Base-by-base conservation (phyloP, 495 filamentous ascomycete genomes). In the Neurospora sp. region DNA sequence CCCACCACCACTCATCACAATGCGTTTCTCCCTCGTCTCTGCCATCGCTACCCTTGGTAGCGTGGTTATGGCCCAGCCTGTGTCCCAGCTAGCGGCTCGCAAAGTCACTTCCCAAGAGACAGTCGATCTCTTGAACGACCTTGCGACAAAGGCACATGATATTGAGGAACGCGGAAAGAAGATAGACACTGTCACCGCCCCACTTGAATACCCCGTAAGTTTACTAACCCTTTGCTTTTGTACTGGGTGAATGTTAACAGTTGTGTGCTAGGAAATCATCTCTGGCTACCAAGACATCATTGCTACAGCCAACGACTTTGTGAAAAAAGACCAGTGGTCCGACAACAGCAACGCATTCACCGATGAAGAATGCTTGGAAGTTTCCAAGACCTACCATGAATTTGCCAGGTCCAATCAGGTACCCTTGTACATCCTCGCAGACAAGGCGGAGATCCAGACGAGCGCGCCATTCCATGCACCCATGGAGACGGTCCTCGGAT, bases 371-470 rank as follows among this genome's bases (percentile, higher is more conserved):
- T 72, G 73, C n/a, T 42, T 41, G 9, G 23, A 10, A 18, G 72
- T 79, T 5, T 70, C 74, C 39, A 70, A 79, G 23, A 74, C 76
- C 5, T 76, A 74, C 74, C n/a, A 66, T 23, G 37, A 70, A 27
- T 82, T 82, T 37, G 75, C 76, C 69, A 10, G 20, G 6, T 75
- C 74, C 38, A 75, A 79, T 72, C 71, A 79, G 74, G 69, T 62
- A 4, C 73, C 80, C 3, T 75, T 83, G 39, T 76, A 78, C 72
- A 76, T 78, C 54, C 16, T 82, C 20, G 80, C 80, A 69, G 78
- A 74, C 20, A 81, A 81, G 73, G 74, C 76, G 37, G 11, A 4
- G 4, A 9, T 39, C 10, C 10, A 3, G 2, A 39, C 10, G 39
- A 4, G 10, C 39, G 3, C 0, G 10, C 10, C 10, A 39, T 39